Evolutionary conservation across 805 yeast species (phyloP).

Genomic region (Candida sakaeoensis): DNA sequence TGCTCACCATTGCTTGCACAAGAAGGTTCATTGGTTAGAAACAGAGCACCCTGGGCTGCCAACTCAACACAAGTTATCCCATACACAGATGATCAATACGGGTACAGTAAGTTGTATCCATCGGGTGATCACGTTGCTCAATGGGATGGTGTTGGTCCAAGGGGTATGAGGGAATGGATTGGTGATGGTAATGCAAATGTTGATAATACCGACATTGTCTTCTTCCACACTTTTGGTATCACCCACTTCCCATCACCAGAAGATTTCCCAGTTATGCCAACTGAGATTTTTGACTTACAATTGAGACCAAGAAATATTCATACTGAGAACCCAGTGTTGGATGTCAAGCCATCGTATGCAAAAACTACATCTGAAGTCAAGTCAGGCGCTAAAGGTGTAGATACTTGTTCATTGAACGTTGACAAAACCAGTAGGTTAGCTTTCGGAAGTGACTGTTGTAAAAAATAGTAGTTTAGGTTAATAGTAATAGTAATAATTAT

Average conservation of each 20-base stretch:
- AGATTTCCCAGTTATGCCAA: constrained; percentile 88
- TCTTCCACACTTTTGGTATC: constrained; percentile 81
- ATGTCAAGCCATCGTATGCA: constrained; percentile 60
- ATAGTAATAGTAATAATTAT: too few relatives aligned
- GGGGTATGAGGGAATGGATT: constrained; percentile 68
- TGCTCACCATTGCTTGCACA: constrained; percentile 71
- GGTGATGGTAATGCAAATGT: constrained; percentile 56
- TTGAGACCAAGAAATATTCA: constrained; percentile 79
- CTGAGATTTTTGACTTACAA: constrained; percentile 72
- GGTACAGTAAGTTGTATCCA: constrained; percentile 65
- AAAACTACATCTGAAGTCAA: constrained; percentile 40
- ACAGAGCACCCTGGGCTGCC: constrained; percentile 82
- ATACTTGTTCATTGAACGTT: constrained; percentile 31
- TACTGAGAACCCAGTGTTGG: constrained; percentile 72
- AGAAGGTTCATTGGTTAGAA: constrained; percentile 68
- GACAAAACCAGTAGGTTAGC: constrained; percentile 41
- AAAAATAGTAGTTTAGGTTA: constrained; percentile 3
- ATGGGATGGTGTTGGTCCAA: constrained; percentile 64
- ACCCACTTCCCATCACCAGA: constrained; percentile 88
- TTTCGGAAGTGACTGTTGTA: constrained; percentile 21
- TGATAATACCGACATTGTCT: constrained; percentile 66
- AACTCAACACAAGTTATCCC: constrained; percentile 67
- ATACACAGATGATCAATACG: constrained; percentile 51
- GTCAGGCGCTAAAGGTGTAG: constrained; percentile 29
- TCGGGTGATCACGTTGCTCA: constrained; percentile 78